phyloP scores from a whole-genome alignment of 371 early-diverging fungal species.

The Furculomyces boomerangus region DNA sequence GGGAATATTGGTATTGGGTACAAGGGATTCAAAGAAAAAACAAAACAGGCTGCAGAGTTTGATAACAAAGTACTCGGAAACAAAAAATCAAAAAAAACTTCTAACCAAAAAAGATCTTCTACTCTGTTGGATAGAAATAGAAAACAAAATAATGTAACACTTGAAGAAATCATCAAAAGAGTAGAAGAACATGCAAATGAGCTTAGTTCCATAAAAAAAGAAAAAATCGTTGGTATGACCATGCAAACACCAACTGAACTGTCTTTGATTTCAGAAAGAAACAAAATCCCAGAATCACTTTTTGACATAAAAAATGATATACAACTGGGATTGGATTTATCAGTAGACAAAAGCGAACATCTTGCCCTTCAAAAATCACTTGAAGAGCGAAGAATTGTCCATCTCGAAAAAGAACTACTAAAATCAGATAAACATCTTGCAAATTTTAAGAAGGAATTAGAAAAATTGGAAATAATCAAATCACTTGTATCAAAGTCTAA shows the following conservation, averaged over 20 bases:
- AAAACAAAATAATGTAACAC: not conserved
- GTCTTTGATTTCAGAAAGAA: not conserved
- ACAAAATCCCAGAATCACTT: not conserved
- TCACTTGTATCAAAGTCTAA: no score
- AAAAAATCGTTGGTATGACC: not conserved
- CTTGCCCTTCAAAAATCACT: not conserved
- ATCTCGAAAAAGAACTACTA: not conserved
- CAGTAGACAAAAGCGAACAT: not conserved
- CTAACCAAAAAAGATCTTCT: not conserved
- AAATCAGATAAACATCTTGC: no score
- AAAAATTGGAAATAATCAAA: no score
- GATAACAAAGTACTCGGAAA: not conserved
- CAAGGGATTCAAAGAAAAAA: conserved; percentile 7
- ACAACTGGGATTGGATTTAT: not conserved
- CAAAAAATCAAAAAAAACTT: not conserved
- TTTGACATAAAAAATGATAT: not conserved
- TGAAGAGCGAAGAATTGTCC: not conserved
- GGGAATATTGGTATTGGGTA: conserved; percentile 45
- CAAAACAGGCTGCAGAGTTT: not conserved
- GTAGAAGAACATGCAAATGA: not conserved
- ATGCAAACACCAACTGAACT: not conserved
- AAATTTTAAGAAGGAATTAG: no score
- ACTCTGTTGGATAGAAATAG: not conserved
- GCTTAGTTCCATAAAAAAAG: not conserved
- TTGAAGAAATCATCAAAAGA: not conserved